Percentiles rank a stretch among this genome's conserved stretches.
Conservation (phyloP, 2,329 filamentous ascomycete genomes). For the Alternaria incomplexa region DNA sequence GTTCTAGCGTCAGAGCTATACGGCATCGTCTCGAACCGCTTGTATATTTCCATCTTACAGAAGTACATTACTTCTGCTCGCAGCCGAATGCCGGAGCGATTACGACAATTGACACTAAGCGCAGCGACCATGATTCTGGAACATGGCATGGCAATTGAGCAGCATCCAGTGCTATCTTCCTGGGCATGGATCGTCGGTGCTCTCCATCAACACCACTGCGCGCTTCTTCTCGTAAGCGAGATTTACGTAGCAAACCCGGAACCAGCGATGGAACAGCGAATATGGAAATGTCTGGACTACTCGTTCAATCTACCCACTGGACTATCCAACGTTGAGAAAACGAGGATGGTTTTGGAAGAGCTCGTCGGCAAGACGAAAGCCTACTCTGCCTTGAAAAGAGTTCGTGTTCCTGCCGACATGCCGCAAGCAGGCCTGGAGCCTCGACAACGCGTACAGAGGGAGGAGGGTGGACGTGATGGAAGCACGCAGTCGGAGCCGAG, state of each 20-base stretch:
- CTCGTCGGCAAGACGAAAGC: conserved; percentile 66
- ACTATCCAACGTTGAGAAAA: conserved; percentile 63
- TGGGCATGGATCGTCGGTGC: conserved; percentile 77
- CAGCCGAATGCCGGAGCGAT: conserved; percentile 63
- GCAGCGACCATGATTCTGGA: conserved; percentile 63
- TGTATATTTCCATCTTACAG: conserved; percentile 72
- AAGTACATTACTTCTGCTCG: conserved; percentile 64
- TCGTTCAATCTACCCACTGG: conserved; percentile 68
- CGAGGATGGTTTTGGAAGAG: conserved; percentile 65
- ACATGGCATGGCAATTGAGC: conserved; percentile 62
- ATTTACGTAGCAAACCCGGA: conserved; percentile 65
- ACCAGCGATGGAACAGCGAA: conserved; percentile 65
- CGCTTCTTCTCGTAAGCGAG: conserved; percentile 72
- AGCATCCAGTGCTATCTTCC: conserved; percentile 56
- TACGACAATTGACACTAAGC: conserved; percentile 69
- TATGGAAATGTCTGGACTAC: conserved; percentile 75
- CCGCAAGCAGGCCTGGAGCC: conserved; percentile 42
- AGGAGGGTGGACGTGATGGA: conserved; percentile 6
- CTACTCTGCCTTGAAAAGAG: conserved; percentile 65
- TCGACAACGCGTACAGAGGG: conserved; percentile 7
- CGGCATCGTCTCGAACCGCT: conserved; percentile 66
- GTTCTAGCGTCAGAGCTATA: conserved; percentile 69
- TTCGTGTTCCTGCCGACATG: conserved; percentile 59
- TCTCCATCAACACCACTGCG: conserved; percentile 74
- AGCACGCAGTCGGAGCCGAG: conserved; percentile 3